Conservation (phyloP, 345 rosid genomes). For the Brassica cretica region DNA sequence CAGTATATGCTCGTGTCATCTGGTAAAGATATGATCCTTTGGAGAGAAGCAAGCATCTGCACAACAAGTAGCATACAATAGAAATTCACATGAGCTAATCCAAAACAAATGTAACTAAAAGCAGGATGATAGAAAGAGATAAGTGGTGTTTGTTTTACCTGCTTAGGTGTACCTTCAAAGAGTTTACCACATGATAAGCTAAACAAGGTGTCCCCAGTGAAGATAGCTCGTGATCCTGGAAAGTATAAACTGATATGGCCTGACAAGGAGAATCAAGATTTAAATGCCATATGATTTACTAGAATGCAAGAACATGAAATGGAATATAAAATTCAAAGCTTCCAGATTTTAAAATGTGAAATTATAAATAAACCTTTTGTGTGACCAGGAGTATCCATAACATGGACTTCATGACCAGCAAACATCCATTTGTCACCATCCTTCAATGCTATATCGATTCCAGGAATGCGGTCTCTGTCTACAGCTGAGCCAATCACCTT, state of each 20-base stretch:
- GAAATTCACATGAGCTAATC: background rate
- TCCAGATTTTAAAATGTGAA: conserved; percentile 5
- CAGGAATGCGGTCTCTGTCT: conserved; percentile 85
- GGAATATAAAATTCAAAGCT: conserved; percentile 1
- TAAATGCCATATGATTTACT: background rate
- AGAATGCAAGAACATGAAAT: conserved; percentile 12
- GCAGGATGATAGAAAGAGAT: background rate
- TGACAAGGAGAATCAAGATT: conserved; percentile 34
- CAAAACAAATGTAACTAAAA: background rate
- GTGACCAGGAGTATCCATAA: conserved; percentile 96
- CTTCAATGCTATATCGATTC: conserved; percentile 81
- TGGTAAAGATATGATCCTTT: conserved; percentile 72
- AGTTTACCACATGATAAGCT: conserved; percentile 98
- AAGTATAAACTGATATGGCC: conserved; percentile 96
- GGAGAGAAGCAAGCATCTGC: conserved; percentile 86
- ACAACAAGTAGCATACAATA: conserved; percentile 1
- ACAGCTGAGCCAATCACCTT: conserved; percentile 93
- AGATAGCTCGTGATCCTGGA: conserved; percentile 78
- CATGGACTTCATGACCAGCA: conserved; percentile 89
- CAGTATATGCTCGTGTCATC: conserved; percentile 83
- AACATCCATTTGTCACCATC: conserved; percentile 99
- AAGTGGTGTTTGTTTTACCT: conserved; percentile 48
- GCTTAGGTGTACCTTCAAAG: conserved; percentile 83
- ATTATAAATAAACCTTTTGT: conserved; percentile 64
- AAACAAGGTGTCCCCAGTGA: conserved; percentile 90